Conservation (phyloP, 1,284 basidiomycete species). For the Cutaneotrichosporon sp. region DNA sequence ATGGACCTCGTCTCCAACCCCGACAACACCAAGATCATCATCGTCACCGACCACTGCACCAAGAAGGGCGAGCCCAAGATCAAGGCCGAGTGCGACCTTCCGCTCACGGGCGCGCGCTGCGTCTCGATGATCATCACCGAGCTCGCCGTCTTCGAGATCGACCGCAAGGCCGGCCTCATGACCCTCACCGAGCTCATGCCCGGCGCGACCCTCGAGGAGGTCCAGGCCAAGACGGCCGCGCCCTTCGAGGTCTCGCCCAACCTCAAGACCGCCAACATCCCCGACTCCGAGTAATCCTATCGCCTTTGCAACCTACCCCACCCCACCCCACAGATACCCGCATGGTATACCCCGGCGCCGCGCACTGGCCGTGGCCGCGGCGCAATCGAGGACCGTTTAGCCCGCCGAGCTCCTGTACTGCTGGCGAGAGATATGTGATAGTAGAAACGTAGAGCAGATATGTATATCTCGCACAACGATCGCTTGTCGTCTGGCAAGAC, state of each 20-base stretch:
- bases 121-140: slow-evolving; percentile 90
- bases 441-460: background rate
- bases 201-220: slow-evolving; percentile 77
- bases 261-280: slow-evolving; percentile 8
- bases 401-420: background rate
- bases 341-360: background rate
- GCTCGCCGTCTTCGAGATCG: slow-evolving; percentile 78
- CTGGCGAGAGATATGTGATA: background rate
- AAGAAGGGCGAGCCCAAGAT: slow-evolving; percentile 88
- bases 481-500: background rate
- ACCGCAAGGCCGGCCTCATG: slow-evolving; percentile 70
- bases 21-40: slow-evolving; percentile 68
- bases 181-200: slow-evolving; percentile 76
- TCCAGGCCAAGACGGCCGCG: slow-evolving; percentile 79
- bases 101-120: slow-evolving; percentile 81
- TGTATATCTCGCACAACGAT: background rate
- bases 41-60: slow-evolving; percentile 61
- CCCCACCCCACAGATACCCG: background rate
- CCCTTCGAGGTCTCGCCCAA: slow-evolving; percentile 61
- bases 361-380: background rate
- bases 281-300: too few species aligned
- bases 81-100: slow-evolving; percentile 74
- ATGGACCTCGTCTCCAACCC: slow-evolving; percentile 60
- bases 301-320: background rate
- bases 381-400: background rate